Evolutionary conservation across 2,329 filamentous ascomycete genomes (phyloP), one percentile per base, ranked within the genome.

Genomic region (Dactylellina sp.): DNA sequence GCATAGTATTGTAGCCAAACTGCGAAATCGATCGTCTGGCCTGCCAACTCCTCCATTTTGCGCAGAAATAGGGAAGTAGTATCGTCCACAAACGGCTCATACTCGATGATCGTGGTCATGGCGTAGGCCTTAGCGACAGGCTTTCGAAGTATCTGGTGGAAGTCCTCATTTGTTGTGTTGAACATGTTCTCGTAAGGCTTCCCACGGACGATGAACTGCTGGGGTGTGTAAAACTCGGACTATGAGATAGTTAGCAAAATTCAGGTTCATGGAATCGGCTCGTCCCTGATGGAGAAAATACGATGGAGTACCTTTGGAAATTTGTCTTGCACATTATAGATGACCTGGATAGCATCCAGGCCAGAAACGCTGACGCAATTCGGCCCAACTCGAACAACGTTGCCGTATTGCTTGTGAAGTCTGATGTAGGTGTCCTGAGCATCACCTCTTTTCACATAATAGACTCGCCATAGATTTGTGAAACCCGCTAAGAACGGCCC

Each of bases 311-410:
- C 90, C 86, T 95, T 95, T 52, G 86, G 82, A 77, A 92, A 90
- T 0, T 91, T 90, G 81, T 93, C 93, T 80, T 93, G 94, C 46
- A 94, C 81, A 0, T 91, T 91, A 80, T 95, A 96, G 47, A 95
- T 93, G 9, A 84, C 83, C 81, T 91, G 91, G 77, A 94, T 83
- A 0, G 90, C 90, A 70, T 86, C 86, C 0, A 91, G 90, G 76
- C 92, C 86, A 1, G 89, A 86, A 78, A 95, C 92, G 0, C 89
- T 92, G 0, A 95, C 81, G 0, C 83, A 83, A 75, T 93, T 93
- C 0, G 91, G 91, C 0, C 91, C 91, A 2, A 93, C 81, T 0
- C 91, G 85, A 0, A 95, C 90, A 1, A 94, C 84, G 78, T 90
- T 87, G 50, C 91, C 91, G 81, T 92, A 84, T 77, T 91, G 85